Evolutionary conservation across 2,329 filamentous ascomycete species (phyloP).

Genomic region (Nigrograna mackinnonii): DNA sequence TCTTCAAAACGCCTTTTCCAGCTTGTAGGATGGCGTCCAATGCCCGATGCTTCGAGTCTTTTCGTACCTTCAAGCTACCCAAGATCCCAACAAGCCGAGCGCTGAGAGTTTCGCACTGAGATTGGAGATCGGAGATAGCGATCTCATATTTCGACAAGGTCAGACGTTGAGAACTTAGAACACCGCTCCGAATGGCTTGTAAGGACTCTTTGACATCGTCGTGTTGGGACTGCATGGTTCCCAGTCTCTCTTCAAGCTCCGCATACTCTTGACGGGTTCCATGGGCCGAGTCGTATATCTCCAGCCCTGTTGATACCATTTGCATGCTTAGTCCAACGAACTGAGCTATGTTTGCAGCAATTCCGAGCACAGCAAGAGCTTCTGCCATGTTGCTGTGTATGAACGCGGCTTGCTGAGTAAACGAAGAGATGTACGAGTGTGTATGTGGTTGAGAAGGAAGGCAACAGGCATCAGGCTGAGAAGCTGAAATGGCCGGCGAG

Average conservation of each 20-base stretch:
- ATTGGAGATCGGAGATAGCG: not conserved
- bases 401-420: too few relatives aligned
- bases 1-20: not conserved
- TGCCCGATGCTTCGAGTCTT: not conserved
- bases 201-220: not conserved
- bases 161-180: too few relatives aligned
- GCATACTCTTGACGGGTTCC: not conserved
- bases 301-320: not conserved
- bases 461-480: too few relatives aligned
- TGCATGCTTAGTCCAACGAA: constrained; percentile 3
- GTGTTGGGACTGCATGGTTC: not conserved
- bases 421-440: too few relatives aligned
- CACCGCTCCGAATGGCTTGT: not conserved
- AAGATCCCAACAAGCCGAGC: not conserved
- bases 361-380: constrained; percentile 1
- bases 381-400: constrained; percentile 3
- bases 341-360: not conserved
- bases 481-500: too few relatives aligned
- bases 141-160: not conserved
- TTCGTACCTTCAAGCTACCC: not conserved
- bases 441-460: too few relatives aligned
- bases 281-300: not conserved
- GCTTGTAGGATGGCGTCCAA: not conserved
- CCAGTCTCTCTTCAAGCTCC: not conserved
- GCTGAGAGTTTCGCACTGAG: not conserved